These are phyloP conservation scores for Globisporangium ultimum DNA, from an alignment of 352 stramenopile genomes.

Conservation along the genomic window DNA sequence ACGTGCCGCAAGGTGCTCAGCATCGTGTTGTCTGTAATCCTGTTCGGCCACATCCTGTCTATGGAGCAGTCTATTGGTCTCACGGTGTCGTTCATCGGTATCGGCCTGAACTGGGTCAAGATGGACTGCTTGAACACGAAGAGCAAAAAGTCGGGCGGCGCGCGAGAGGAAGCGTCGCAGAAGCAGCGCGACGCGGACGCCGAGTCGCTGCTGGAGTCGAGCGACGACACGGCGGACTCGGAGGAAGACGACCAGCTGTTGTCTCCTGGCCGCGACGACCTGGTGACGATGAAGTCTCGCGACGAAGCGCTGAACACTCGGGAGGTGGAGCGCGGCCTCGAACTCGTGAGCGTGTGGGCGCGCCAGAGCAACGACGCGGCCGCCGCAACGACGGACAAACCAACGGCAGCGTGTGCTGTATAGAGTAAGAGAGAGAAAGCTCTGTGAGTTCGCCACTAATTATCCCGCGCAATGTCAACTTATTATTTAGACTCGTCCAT, in stretches of 20 bases:
- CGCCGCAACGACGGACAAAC: neutral
- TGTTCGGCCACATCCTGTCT: conserved; percentile 77
- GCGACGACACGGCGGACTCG: conserved; percentile 61
- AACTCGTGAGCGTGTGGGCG: conserved; percentile 66
- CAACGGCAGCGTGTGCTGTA: conserved; percentile 5
- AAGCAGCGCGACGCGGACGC: conserved; percentile 36
- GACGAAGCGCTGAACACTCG: conserved; percentile 31
- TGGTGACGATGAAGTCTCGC: conserved; percentile 22
- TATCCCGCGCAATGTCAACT: too few species aligned
- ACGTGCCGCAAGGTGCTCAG: conserved; percentile 85
- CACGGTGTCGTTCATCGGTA: conserved; percentile 59
- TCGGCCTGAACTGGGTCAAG: conserved; percentile 78
- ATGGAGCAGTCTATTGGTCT: conserved; percentile 65
- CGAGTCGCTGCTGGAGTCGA: conserved; percentile 54
- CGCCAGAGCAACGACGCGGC: conserved; percentile 12
- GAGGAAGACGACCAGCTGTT: conserved; percentile 44
- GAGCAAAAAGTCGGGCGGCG: neutral
- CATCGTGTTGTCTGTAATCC: conserved; percentile 79
- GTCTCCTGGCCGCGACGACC: conserved; percentile 19
- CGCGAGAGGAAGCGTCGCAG: conserved; percentile 7
- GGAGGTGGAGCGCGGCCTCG: conserved; percentile 55
- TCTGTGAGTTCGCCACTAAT: too few species aligned
- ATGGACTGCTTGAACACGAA: conserved; percentile 52
- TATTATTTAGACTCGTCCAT: too few species aligned
- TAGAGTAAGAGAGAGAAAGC: conserved; percentile 1